Evolutionary conservation across 164 flowering plant species (phyloP).

Genomic region (Stephania cephalantha): DNA sequence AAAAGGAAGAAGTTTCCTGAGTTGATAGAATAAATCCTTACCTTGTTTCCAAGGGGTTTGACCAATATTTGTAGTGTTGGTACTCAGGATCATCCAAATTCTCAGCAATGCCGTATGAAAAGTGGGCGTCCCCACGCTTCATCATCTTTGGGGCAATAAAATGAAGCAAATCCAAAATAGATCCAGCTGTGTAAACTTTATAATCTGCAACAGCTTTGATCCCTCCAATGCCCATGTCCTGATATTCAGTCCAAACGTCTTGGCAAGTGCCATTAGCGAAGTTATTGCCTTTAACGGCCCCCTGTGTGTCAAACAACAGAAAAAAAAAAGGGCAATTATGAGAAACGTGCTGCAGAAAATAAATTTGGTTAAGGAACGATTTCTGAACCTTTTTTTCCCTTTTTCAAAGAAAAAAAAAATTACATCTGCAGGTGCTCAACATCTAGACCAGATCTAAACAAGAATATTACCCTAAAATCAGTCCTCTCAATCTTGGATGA

Average conservation of each 20-base stretch:
- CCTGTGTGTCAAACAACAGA: constrained; percentile 32
- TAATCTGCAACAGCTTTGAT: constrained; percentile 66
- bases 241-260: constrained; percentile 87
- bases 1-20: not conserved
- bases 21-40: constrained; percentile 24
- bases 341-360: not conserved
- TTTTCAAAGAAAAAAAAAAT: not conserved
- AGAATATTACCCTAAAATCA: constrained; percentile 59
- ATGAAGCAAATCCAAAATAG: constrained; percentile 53
- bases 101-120: constrained; percentile 82
- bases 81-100: constrained; percentile 77
- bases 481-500: constrained; percentile 58
- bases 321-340: not conserved
- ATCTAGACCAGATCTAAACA: not conserved
- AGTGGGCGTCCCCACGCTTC: constrained; percentile 74
- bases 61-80: constrained; percentile 76
- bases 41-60: constrained; percentile 89
- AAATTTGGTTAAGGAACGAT: not conserved
- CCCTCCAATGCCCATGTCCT: constrained; percentile 70
- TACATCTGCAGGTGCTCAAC: not conserved
- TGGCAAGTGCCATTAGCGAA: constrained; percentile 43
- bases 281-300: constrained; percentile 52
- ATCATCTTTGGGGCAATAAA: constrained; percentile 90
- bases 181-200: constrained; percentile 70
- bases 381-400: not conserved